Conservation (phyloP, 768 basidiomycete species). For the Hericium alpestre region DNA sequence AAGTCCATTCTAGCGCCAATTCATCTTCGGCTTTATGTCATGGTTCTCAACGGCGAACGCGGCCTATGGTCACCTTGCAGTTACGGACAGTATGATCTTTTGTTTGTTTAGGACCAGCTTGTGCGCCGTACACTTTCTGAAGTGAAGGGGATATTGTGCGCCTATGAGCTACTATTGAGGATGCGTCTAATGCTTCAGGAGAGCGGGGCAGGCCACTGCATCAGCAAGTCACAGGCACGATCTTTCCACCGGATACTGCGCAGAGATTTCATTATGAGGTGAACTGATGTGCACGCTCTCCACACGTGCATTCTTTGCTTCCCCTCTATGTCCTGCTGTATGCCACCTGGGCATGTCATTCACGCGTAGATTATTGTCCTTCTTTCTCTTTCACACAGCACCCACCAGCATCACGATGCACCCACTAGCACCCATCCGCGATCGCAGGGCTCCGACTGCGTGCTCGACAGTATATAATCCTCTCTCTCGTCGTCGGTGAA, state of each 20-base stretch:
- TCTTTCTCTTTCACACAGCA: neutral
- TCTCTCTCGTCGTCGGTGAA: neutral
- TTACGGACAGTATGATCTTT: neutral
- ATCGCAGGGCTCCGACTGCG: constrained; percentile 1
- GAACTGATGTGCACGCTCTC: no score
- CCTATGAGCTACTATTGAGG: no score
- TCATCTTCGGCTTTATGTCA: neutral
- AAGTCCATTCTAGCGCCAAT: neutral
- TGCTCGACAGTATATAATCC: neutral
- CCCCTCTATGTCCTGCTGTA: neutral
- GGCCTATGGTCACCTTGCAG: neutral
- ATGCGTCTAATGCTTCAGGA: no score
- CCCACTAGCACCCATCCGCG: neutral
- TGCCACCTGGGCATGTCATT: constrained; percentile 1
- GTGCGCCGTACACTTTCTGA: no score
- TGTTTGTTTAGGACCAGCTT: no score
- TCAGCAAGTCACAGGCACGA: no score
- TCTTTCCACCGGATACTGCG: no score
- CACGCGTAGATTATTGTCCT: constrained; percentile 6
- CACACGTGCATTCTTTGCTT: no score
- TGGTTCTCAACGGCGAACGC: neutral
- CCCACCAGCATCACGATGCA: neutral
- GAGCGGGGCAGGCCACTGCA: no score
- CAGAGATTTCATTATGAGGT: no score
- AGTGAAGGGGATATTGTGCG: no score